Percentiles rank a stretch among this genome's conserved stretches.
Conservation (phyloP, 306 rosid genomes). For the Parietaria judaica region DNA sequence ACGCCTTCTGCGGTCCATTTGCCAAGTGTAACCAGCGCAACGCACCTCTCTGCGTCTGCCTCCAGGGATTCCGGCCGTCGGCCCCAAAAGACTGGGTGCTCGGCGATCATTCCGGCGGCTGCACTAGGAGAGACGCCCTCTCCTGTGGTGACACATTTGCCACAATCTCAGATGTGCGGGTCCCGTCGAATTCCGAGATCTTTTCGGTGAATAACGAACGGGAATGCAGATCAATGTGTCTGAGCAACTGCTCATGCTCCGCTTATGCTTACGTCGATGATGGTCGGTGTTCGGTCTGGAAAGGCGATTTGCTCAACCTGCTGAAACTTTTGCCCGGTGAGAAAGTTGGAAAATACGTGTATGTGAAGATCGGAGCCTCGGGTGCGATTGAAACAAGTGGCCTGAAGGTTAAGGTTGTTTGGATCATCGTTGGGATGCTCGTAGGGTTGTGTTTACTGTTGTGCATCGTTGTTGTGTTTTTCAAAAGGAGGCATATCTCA, state of each 20-base stretch:
- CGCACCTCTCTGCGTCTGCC: conserved; percentile 12
- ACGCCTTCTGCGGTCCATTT: conserved; percentile 22
- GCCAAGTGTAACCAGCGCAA: conserved; percentile 14
- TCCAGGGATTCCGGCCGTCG: conserved; percentile 17
- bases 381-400: background rate
- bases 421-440: background rate
- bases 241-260: conserved; percentile 23
- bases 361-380: conserved; percentile 11
- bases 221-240: conserved; percentile 19
- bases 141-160: conserved; percentile 10
- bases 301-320: background rate
- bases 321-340: background rate
- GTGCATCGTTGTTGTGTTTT: background rate
- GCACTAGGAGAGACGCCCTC: conserved; percentile 12
- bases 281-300: conserved; percentile 16
- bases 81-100: background rate
- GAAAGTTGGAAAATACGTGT: conserved; percentile 1
- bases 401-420: background rate
- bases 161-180: background rate
- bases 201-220: background rate
- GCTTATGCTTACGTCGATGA: conserved; percentile 20
- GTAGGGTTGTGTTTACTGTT: background rate
- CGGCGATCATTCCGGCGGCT: conserved; percentile 13
- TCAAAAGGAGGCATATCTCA: background rate
- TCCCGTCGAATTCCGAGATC: conserved; percentile 5